A percentile compares a stretch with the other conserved stretches of the same genome.
Conservation (phyloP, 2,329 filamentous ascomycete species). For the Fusarium solani-melongenae region DNA sequence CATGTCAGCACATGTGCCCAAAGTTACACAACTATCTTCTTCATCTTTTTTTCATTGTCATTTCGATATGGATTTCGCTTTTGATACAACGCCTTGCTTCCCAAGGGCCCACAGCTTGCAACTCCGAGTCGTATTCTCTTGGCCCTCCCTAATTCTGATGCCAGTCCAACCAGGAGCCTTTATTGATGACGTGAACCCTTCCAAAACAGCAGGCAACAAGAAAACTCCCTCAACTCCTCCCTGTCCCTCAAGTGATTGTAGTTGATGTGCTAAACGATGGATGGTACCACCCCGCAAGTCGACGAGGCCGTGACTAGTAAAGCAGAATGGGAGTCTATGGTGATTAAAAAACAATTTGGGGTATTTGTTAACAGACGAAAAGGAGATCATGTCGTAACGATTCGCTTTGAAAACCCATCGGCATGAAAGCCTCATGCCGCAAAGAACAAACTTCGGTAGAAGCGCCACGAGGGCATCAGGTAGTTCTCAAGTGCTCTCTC, state of each 20-base stretch:
- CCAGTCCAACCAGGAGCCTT: conserved; percentile 2
- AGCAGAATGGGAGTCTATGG: conserved; percentile 19
- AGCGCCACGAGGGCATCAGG: neutral
- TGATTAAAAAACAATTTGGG: conserved; percentile 37
- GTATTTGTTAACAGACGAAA: conserved; percentile 37
- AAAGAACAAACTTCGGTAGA: neutral
- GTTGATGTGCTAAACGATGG: conserved; percentile 17
- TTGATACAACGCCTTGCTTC: conserved; percentile 18
- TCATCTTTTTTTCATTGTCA: conserved; percentile 7
- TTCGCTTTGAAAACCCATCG: neutral
- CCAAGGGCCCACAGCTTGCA: conserved; percentile 3
- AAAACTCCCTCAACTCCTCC: conserved; percentile 40
- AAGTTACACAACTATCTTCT: neutral
- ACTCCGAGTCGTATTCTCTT: conserved; percentile 17
- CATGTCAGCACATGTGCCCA: neutral
- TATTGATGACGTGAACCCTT: neutral
- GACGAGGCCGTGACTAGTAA: conserved; percentile 5
- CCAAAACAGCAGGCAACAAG: conserved; percentile 3
- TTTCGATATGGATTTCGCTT: conserved; percentile 6
- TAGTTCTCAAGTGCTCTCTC: neutral
- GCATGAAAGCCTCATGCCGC: neutral
- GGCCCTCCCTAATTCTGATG: neutral
- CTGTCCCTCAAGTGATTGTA: conserved; percentile 16
- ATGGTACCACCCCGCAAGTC: conserved; percentile 12
- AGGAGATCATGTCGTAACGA: conserved; percentile 12